Evolutionary conservation across 1,284 basidiomycete genomes (phyloP).

Genomic region (Schizophyllum amplum): DNA sequence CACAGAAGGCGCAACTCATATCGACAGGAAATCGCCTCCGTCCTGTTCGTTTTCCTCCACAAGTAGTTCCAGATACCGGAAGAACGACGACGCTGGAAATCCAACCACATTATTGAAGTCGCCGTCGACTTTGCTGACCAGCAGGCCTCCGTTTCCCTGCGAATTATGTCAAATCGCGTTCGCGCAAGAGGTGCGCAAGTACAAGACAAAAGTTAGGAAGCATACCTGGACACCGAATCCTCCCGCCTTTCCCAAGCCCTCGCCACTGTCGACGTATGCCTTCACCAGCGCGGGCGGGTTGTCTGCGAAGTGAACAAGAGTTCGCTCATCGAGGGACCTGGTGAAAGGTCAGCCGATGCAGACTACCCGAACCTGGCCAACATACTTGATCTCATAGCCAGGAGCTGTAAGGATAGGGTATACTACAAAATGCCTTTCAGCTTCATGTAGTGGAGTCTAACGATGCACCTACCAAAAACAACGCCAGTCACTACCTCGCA

Average conservation of each 20-base stretch:
- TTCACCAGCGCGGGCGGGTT: slow-evolving; percentile 58
- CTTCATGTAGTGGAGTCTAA: background rate
- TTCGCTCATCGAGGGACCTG: slow-evolving; percentile 80
- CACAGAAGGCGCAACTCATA: too few relatives aligned
- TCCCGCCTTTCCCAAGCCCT: slow-evolving; percentile 88
- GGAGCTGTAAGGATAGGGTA: slow-evolving; percentile 82
- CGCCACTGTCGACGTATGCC: slow-evolving; percentile 84
- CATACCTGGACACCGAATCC: slow-evolving; percentile 91
- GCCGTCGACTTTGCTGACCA: slow-evolving; percentile 83
- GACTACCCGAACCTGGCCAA: slow-evolving; percentile 4
- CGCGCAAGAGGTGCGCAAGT: background rate
- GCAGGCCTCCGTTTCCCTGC: slow-evolving; percentile 73
- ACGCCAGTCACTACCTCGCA: slow-evolving; percentile 93
- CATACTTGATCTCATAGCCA: slow-evolving; percentile 78
- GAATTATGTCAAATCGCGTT: too few relatives aligned
- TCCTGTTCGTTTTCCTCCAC: slow-evolving; percentile 50
- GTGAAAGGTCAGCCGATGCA: background rate
- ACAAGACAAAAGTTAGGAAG: background rate
- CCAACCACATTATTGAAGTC: slow-evolving; percentile 93
- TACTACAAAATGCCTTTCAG: slow-evolving; percentile 31
- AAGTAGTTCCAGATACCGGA: slow-evolving; percentile 57
- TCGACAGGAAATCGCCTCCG: slow-evolving; percentile 47
- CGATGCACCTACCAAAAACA: slow-evolving; percentile 52
- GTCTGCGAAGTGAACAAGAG: slow-evolving; percentile 75
- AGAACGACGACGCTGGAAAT: slow-evolving; percentile 77